Conservation (phyloP, 805 yeast genomes). For the Yarrowia divulgata region DNA sequence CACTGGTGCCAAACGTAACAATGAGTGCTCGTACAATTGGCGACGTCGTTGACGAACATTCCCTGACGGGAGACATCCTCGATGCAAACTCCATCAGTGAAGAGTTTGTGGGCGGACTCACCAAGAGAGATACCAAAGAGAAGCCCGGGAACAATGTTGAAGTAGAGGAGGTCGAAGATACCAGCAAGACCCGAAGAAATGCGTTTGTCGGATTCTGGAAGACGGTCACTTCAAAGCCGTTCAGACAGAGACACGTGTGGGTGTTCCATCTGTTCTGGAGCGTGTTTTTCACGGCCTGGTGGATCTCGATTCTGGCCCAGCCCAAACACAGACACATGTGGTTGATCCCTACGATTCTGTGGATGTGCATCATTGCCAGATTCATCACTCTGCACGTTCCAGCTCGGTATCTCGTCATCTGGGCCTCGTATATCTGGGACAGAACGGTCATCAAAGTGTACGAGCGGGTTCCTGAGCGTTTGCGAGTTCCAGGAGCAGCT, state of each 20-base stretch:
- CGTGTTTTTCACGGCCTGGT: constrained; percentile 59
- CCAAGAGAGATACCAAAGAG: background rate
- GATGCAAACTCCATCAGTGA: constrained; percentile 11
- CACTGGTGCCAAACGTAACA: background rate
- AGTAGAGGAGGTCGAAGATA: constrained; percentile 1
- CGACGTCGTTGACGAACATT: background rate
- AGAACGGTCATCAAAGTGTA: constrained; percentile 47
- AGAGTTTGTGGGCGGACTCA: background rate
- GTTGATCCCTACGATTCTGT: constrained; percentile 64
- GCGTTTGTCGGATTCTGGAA: background rate
- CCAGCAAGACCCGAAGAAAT: background rate
- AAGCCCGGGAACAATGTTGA: background rate
- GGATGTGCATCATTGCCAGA: constrained; percentile 59
- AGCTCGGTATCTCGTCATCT: constrained; percentile 47
- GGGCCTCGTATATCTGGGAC: constrained; percentile 48
- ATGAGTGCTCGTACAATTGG: background rate
- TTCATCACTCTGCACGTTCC: constrained; percentile 60
- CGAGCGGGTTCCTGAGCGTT: constrained; percentile 53
- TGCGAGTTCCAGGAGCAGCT: constrained; percentile 57
- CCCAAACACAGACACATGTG: constrained; percentile 58
- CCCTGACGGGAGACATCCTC: background rate
- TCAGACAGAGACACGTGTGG: constrained; percentile 15
- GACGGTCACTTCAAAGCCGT: background rate
- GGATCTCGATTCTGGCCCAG: constrained; percentile 63
- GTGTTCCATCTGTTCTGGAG: constrained; percentile 21